These are phyloP conservation scores for Albophoma yamanashiensis DNA, from an alignment of 2,329 filamentous ascomycete species.

Conservation along the genomic window DNA sequence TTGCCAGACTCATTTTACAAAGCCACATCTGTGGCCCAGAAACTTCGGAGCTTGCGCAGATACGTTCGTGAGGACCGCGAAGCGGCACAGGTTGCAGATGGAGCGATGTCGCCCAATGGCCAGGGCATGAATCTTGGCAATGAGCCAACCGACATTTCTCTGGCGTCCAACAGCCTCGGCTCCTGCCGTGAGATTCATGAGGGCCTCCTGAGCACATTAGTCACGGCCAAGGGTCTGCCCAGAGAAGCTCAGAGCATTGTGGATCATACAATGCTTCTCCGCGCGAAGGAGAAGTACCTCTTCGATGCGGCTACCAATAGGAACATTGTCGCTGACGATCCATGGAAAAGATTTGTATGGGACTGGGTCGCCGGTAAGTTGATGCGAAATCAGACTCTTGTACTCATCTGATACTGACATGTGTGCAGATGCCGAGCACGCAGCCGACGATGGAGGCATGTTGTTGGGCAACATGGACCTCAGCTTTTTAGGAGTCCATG, in stretches of 20 bases:
- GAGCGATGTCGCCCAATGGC: slow-evolving; percentile 12
- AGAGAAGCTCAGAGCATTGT: slow-evolving; percentile 39
- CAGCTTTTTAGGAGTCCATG: slow-evolving; percentile 63
- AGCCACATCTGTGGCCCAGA: slow-evolving; percentile 34
- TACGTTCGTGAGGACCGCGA: slow-evolving; percentile 21
- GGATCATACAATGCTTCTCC: slow-evolving; percentile 48
- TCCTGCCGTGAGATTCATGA: slow-evolving; percentile 51
- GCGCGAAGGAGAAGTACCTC: slow-evolving; percentile 51
- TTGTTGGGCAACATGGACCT: slow-evolving; percentile 56
- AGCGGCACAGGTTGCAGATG: slow-evolving; percentile 10
- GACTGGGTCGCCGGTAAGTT: slow-evolving; percentile 56
- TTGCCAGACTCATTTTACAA: slow-evolving; percentile 31
- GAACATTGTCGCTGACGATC: slow-evolving; percentile 57
- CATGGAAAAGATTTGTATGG: slow-evolving; percentile 72
- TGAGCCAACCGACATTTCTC: slow-evolving; percentile 23
- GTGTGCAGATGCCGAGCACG: slow-evolving; percentile 46
- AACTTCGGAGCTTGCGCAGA: slow-evolving; percentile 34
- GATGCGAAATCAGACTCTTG: neutral
- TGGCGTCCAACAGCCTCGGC: slow-evolving; percentile 25
- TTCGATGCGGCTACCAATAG: slow-evolving; percentile 57
- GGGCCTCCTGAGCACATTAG: slow-evolving; percentile 33
- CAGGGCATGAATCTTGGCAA: slow-evolving; percentile 17
- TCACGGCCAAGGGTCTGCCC: slow-evolving; percentile 34
- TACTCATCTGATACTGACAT: slow-evolving; percentile 7
- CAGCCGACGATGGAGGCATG: slow-evolving; percentile 60